phyloP scores from a whole-genome alignment of 2,329 filamentous ascomycete genomes.

The Lachnellula cervina region DNA sequence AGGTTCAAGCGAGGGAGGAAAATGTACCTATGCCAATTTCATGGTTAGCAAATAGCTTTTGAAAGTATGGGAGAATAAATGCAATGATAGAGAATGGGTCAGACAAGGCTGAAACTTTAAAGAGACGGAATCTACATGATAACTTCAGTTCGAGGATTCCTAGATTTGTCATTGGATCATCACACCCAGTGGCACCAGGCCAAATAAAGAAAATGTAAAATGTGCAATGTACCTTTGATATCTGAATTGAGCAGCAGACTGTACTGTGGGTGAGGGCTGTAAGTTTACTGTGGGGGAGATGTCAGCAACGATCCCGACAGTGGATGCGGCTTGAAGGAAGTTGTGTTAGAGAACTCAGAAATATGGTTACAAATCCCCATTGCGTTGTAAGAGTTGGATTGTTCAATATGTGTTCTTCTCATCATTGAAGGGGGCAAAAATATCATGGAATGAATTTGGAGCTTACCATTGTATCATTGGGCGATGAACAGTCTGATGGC shows the following conservation, averaged over 20 bases:
- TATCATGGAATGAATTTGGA: background rate
- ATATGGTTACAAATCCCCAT: conserved; percentile 34
- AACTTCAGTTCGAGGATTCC: conserved; percentile 35
- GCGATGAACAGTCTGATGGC: too few species aligned
- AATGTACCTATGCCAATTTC: conserved; percentile 29
- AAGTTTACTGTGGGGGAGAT: background rate
- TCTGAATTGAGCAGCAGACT: background rate
- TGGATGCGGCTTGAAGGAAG: background rate
- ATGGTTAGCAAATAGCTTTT: conserved; percentile 20
- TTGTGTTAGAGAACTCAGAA: conserved; percentile 29
- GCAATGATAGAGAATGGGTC: conserved; percentile 28
- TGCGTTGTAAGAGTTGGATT: conserved; percentile 40
- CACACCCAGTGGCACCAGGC: conserved; percentile 23
- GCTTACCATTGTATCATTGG: conserved; percentile 13
- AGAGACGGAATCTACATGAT: conserved; percentile 35
- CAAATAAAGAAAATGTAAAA: conserved; percentile 10
- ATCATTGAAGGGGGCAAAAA: conserved; percentile 31
- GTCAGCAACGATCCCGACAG: background rate
- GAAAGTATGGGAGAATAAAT: conserved; percentile 6
- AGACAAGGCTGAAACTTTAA: conserved; percentile 43
- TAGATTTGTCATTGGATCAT: conserved; percentile 33
- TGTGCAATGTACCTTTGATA: conserved; percentile 28
- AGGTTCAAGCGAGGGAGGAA: background rate
- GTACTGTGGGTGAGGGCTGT: background rate
- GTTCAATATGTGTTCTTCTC: conserved; percentile 36